A percentile compares a stretch with the other conserved stretches of the same genome.
phyloP scores from a whole-genome alignment of 129 eudicot genomes.

The Flaveria robusta region DNA sequence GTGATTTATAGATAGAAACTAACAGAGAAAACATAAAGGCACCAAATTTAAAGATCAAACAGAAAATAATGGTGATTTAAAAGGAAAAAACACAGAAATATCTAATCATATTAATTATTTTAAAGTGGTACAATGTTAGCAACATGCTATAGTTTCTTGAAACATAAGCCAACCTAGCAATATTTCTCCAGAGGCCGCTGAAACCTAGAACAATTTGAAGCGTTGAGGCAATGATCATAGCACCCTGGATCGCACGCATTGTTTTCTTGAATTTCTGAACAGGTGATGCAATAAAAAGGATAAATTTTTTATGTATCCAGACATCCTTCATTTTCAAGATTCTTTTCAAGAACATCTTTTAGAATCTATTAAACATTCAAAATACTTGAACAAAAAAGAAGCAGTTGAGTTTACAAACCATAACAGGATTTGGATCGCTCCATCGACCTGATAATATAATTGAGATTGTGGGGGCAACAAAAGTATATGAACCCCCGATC shows the following conservation, averaged over 20 bases:
- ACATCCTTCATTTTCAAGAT: slow-evolving; percentile 3
- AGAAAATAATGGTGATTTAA: neutral
- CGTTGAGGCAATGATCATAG: slow-evolving; percentile 80
- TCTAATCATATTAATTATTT: neutral
- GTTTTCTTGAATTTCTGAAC: slow-evolving; percentile 80
- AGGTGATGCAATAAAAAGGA: neutral
- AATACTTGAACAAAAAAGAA: neutral
- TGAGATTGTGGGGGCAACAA: slow-evolving; percentile 70
- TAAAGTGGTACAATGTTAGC: neutral
- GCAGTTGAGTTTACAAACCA: slow-evolving; percentile 44
- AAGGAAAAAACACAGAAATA: no score
- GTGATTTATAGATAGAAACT: slow-evolving; percentile 5
- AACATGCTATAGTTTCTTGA: neutral
- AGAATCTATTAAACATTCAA: neutral
- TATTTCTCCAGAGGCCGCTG: slow-evolving; percentile 93
- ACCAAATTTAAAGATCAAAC: slow-evolving; percentile 3
- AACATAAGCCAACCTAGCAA: slow-evolving; percentile 54
- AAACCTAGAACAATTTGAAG: slow-evolving; percentile 91
- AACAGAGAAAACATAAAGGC: neutral
- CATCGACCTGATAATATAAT: slow-evolving; percentile 63
- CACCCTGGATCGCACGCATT: slow-evolving; percentile 93
- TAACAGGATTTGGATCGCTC: slow-evolving; percentile 59
- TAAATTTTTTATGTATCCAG: neutral
- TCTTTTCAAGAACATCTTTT: neutral
- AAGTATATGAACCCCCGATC: slow-evolving; percentile 72